phyloP scores from a whole-genome alignment of 2,329 filamentous ascomycete species.

The Apiospora marii region DNA sequence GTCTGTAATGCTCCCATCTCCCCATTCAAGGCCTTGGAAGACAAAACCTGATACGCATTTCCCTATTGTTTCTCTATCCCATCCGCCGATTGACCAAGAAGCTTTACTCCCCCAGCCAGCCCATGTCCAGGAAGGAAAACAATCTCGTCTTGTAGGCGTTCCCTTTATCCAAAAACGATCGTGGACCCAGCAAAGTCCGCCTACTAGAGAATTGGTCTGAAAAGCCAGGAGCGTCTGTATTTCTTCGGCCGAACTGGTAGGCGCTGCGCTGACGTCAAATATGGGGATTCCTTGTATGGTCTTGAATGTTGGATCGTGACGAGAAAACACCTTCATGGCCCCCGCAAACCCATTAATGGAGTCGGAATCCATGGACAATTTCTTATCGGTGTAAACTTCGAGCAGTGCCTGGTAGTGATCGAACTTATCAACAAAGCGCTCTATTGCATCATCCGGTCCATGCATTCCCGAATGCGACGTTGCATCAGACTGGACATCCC shows the following conservation, averaged over 20 bases:
- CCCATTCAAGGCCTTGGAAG: background rate
- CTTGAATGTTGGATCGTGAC: background rate
- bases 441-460: background rate
- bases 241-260: background rate
- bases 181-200: background rate
- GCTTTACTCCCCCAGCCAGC: constrained; percentile 13
- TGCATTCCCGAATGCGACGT: background rate
- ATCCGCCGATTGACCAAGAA: background rate
- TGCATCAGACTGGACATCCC: background rate
- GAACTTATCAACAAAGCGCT: constrained; percentile 6
- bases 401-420: constrained; percentile 4
- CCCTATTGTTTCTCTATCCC: background rate
- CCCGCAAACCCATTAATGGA: constrained; percentile 26
- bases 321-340: constrained; percentile 12
- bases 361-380: constrained; percentile 7
- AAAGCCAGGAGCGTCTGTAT: background rate
- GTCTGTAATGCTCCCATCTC: background rate
- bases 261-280: background rate
- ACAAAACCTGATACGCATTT: background rate
- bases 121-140: constrained; percentile 21
- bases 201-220: background rate
- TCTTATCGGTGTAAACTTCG: constrained; percentile 23
- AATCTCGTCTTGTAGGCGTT: background rate
- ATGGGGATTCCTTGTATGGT: constrained; percentile 8
- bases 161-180: background rate